These are phyloP conservation scores for Talaromyces stipitatus DNA, from an alignment of 495 filamentous ascomycete genomes.

Conservation along the genomic window DNA sequence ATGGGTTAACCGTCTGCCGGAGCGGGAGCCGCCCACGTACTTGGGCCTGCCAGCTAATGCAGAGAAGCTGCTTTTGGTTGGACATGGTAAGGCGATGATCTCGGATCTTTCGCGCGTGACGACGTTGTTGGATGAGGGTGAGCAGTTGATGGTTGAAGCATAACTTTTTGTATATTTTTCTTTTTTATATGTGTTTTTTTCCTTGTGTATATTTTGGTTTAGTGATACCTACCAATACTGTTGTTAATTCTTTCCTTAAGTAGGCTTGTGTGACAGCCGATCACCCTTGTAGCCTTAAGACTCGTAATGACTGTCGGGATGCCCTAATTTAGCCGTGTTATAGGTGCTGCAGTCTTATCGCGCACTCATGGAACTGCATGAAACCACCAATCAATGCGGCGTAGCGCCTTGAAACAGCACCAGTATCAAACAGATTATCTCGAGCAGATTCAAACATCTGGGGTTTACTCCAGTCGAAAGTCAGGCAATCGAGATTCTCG, in stretches of 20 bases:
- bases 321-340: neutral
- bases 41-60: slow-evolving; percentile 94
- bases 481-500: neutral
- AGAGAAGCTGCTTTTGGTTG: slow-evolving; percentile 90
- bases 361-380: neutral
- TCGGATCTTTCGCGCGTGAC: slow-evolving; percentile 75
- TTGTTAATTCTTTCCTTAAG: neutral
- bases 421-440: neutral
- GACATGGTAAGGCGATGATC: slow-evolving; percentile 80
- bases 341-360: neutral
- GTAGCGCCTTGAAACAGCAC: neutral
- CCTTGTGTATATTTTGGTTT: neutral
- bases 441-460: neutral
- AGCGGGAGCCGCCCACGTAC: slow-evolving; percentile 94
- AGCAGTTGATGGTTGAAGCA: slow-evolving; percentile 76
- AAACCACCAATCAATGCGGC: neutral
- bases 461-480: no score
- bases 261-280: neutral
- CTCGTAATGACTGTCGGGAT: neutral
- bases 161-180: slow-evolving; percentile 10
- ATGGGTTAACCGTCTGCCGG: slow-evolving; percentile 88
- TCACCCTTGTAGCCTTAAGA: neutral
- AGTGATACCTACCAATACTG: neutral
- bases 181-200: neutral
- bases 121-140: slow-evolving; percentile 84